Evolutionary conservation across 2,329 filamentous ascomycete species (phyloP).

Genomic region (Cladosporium colombiae): DNA sequence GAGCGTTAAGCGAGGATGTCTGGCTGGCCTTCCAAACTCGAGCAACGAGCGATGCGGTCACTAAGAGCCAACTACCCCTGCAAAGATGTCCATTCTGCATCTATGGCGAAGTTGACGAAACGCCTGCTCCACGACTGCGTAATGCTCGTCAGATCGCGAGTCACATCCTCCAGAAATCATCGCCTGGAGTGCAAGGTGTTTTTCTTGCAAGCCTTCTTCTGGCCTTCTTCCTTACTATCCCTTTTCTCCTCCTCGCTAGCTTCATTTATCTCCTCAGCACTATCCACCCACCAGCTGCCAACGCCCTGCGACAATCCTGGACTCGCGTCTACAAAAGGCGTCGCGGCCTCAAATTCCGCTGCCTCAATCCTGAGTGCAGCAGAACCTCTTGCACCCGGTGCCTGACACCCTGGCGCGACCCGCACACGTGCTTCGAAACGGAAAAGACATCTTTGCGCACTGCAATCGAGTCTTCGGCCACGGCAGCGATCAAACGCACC

Average conservation of each 20-base stretch:
- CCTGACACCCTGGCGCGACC: slow-evolving; percentile 78
- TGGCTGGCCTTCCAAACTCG: slow-evolving; percentile 76
- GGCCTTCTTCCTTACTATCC: slow-evolving; percentile 25
- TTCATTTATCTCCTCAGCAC: slow-evolving; percentile 44
- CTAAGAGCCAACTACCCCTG: slow-evolving; percentile 72
- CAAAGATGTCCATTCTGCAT: slow-evolving; percentile 86
- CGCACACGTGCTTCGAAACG: slow-evolving; percentile 87
- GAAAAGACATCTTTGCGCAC: slow-evolving; percentile 79
- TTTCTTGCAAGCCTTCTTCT: slow-evolving; percentile 44
- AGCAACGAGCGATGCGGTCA: slow-evolving; percentile 72
- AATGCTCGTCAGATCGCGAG: slow-evolving; percentile 27
- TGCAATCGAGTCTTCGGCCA: slow-evolving; percentile 89
- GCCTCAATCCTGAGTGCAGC: slow-evolving; percentile 67
- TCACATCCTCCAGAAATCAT: slow-evolving; percentile 30
- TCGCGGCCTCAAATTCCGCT: slow-evolving; percentile 75
- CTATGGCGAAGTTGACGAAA: slow-evolving; percentile 80
- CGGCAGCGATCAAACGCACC: slow-evolving; percentile 89
- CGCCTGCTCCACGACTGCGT: slow-evolving; percentile 29
- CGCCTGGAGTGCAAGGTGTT: slow-evolving; percentile 48
- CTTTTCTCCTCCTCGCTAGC: slow-evolving; percentile 58
- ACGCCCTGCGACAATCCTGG: slow-evolving; percentile 41
- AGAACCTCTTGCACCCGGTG: slow-evolving; percentile 79
- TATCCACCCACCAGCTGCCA: slow-evolving; percentile 31
- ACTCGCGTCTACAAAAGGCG: slow-evolving; percentile 68
- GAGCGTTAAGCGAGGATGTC: slow-evolving; percentile 74